Evolutionary conservation across 2,329 filamentous ascomycete genomes (phyloP), one percentile per base, ranked within the genome.

Genomic region (Venturia nashicola): DNA sequence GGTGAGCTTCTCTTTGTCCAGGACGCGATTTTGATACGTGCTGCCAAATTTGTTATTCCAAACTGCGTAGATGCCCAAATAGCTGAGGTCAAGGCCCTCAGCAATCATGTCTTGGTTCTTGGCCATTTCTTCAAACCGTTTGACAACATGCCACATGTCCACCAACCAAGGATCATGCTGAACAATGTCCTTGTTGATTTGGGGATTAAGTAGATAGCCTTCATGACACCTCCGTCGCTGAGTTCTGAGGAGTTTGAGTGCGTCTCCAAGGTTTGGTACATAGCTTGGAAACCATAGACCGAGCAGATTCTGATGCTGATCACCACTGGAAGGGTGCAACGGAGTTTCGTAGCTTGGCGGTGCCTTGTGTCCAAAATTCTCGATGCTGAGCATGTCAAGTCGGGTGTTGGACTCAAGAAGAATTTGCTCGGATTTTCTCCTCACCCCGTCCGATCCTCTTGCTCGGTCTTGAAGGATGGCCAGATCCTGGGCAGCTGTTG

Each of bases 131-230:
- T 89, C 85, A 67, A 80, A 75, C n/a, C 88, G 84, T 65, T 83
- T 80, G 59, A 92, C 79, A 80, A 89, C 90, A 59, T 85, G 83
- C 90, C 90, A 95, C n/a, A 89, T 77, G 64, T 89, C 87, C 65
- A 85, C 82, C n/a, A 93, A 77, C 83, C 88, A 90, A 39, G 83
- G 83, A 69, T 92, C 86, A 66, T 90, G 88, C 6, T 80, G 78
- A 1, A 89, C 81, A n/a, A 92, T 82, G 6, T 80, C 75, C 66
- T 82, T 82, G 69, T 94, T 94, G 59, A 78, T 81, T 18, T 76
- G 74, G 65, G 84, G 85, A 69, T 91, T 78, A 59, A 86, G 78
- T 7, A 77, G 73, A 66, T 82, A 82, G 18, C 79, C 85, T 69
- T 83, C 82, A 65, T 78, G 76, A 68, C 83, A 86, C 16, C 85